A percentile compares a stretch with the other conserved stretches of the same genome.
Conservation (phyloP, 2,329 filamentous ascomycete species). For the Botryosphaeria dothidea region DNA sequence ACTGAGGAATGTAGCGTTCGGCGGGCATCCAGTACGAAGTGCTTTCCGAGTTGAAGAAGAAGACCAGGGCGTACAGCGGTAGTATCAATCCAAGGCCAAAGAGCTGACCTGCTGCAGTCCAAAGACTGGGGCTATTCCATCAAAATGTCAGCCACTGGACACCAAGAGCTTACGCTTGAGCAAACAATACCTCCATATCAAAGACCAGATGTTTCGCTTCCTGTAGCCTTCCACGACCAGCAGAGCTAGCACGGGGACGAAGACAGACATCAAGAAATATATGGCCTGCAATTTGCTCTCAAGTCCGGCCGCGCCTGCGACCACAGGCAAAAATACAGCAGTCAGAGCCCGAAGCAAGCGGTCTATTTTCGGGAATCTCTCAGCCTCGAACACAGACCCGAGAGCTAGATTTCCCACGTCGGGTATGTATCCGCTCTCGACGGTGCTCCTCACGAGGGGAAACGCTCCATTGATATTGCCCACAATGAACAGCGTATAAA, state of each 20-base stretch:
- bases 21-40: constrained; percentile 8
- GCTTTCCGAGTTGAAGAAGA: background rate
- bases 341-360: background rate
- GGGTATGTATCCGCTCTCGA: background rate
- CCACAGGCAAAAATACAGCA: background rate
- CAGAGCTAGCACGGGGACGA: background rate
- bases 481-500: background rate
- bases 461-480: background rate
- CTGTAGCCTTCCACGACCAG: background rate
- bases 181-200: background rate
- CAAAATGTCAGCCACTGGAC: too few species aligned
- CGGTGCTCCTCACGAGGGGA: background rate
- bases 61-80: background rate
- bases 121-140: background rate
- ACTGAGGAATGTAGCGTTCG: background rate
- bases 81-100: background rate
- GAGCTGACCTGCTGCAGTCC: background rate
- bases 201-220: background rate
- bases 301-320: background rate
- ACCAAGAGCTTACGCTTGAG: too few species aligned
- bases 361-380: background rate
- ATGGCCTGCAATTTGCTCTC: background rate
- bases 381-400: background rate
- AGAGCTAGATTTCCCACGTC: background rate
- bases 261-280: background rate